These are phyloP conservation scores for Neonectria hederae DNA, from an alignment of 2,329 filamentous ascomycete species.

Conservation along the genomic window DNA sequence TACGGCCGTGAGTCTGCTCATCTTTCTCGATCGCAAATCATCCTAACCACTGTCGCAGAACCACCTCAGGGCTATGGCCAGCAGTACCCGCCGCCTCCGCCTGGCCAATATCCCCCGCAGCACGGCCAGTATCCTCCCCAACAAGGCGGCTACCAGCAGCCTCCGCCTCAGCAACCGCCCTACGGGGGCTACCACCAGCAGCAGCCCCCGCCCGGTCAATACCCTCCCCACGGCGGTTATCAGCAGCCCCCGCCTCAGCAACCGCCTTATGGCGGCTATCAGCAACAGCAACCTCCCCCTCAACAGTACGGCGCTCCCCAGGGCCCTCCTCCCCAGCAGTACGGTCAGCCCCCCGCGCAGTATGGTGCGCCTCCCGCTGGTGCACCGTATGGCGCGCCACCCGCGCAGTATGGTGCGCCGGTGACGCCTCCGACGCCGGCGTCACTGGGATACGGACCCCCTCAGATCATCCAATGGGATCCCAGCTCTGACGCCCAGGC, in stretches of 20 bases:
- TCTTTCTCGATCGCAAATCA: neutral
- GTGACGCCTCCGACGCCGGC: conserved; percentile 66
- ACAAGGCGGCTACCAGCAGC: conserved; percentile 50
- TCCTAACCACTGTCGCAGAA: conserved; percentile 34
- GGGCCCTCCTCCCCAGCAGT: conserved; percentile 36
- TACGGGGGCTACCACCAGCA: conserved; percentile 51
- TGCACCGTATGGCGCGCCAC: conserved; percentile 37
- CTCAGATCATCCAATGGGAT: conserved; percentile 75
- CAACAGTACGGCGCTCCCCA: conserved; percentile 27
- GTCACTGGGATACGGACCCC: conserved; percentile 78
- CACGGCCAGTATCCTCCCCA: conserved; percentile 43
- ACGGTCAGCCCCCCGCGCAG: conserved; percentile 45
- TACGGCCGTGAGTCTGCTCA: conserved; percentile 48
- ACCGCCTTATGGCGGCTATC: conserved; percentile 45
- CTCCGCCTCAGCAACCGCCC: conserved; percentile 42
- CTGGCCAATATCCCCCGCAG: conserved; percentile 44
- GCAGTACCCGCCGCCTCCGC: conserved; percentile 46
- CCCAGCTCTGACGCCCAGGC: conserved; percentile 74
- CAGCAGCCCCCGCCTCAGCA: conserved; percentile 47
- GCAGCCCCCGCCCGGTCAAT: conserved; percentile 45
- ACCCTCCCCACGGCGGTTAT: conserved; percentile 46
- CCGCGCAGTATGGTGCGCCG: conserved; percentile 54
- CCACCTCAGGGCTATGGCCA: conserved; percentile 53
- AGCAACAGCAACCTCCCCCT: conserved; percentile 49
- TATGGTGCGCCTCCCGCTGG: conserved; percentile 45